Percentiles rank a stretch among this genome's conserved stretches.
phyloP scores from a whole-genome alignment of 2,329 filamentous ascomycete genomes.

The Pseudogymnoascus sp. region DNA sequence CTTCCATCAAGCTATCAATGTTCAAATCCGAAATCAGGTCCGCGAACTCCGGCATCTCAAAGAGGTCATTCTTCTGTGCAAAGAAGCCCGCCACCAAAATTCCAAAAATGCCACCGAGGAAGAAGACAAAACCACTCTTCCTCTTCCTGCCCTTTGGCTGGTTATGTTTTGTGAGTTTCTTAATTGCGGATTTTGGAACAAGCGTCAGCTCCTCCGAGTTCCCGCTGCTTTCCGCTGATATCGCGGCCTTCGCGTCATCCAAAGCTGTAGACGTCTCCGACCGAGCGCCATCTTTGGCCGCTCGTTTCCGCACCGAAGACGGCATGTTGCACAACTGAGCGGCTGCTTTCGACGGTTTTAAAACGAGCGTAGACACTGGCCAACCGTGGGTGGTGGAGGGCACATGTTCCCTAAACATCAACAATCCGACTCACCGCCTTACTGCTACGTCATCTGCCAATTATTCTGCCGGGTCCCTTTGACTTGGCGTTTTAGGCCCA shows the following conservation, averaged over 20 bases:
- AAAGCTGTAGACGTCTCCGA: not conserved
- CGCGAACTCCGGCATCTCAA: constrained; percentile 62
- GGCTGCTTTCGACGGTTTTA: not conserved
- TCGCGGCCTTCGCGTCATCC: constrained; percentile 5
- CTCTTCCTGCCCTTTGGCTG: constrained; percentile 54
- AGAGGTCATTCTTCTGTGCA: constrained; percentile 79
- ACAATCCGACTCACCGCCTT: constrained; percentile 1
- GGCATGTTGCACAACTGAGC: constrained; percentile 18
- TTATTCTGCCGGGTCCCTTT: not conserved
- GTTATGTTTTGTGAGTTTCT: constrained; percentile 17
- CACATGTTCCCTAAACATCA: not conserved
- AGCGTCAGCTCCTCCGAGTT: constrained; percentile 39
- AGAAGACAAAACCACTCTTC: constrained; percentile 73
- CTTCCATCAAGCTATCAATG: constrained; percentile 79
- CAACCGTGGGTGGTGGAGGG: not conserved
- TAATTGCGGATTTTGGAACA: constrained; percentile 42
- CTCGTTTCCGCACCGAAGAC: constrained; percentile 14
- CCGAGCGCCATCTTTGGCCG: not conserved
- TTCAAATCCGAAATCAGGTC: constrained; percentile 64
- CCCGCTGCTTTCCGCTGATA: constrained; percentile 18
- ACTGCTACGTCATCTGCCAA: not conserved
- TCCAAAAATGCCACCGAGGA: constrained; percentile 82
- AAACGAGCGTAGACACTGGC: not conserved
- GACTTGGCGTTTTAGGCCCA: not conserved
- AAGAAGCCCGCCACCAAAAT: constrained; percentile 85